Evolutionary conservation across 2,329 filamentous ascomycete genomes (phyloP), one percentile per base, ranked within the genome.

Genomic region (Chrysoporthe deuterocubensis): DNA sequence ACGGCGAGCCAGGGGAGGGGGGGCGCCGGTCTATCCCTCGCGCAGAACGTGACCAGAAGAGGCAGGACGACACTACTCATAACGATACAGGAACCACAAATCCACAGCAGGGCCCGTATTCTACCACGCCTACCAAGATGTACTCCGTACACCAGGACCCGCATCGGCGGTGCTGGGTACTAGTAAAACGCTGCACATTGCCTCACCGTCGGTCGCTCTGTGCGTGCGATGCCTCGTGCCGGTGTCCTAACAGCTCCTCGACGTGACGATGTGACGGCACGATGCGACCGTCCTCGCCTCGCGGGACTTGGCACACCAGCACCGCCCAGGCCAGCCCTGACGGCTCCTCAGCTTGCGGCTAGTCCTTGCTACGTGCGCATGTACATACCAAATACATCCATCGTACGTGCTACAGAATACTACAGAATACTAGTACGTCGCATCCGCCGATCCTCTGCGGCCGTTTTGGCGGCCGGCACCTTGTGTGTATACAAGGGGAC

Each of bases 251-350:
- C n/a, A 9, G 34, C 34, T 37, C 34, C 16, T 42, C 32, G 56
- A 40, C 40, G 56, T 37, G 56, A 58, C 44, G 43, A 62, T 62
- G 59, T 62, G 42, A 62, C 59, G 59, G 43, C 43, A 34, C 26
- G 59, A 50, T 37, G 37, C 59, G 32, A 48, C 43, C n/a, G 40
- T 44, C 42, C 18, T 44, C 26, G 40, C 40, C 54, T 14, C 32
- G 50, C 50, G 32, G 50, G 26, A 54, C 21, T 34, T 34, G 50
- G 50, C 13, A 21, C 32, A 7, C 50, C 50, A 54, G 13, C 16
- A 6, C 50, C 6, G 50, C 13, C 50, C 26, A 14, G 7, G 32
- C 7, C 21, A 58, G 37, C 21, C 56, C 34, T 40, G 40, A 58
- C 16, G 56, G 56, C 56, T 58, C 50, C 56, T 58, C 50, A 32